Conservation (phyloP, 2,329 filamentous ascomycete species). For the Scytalidium sp. region DNA sequence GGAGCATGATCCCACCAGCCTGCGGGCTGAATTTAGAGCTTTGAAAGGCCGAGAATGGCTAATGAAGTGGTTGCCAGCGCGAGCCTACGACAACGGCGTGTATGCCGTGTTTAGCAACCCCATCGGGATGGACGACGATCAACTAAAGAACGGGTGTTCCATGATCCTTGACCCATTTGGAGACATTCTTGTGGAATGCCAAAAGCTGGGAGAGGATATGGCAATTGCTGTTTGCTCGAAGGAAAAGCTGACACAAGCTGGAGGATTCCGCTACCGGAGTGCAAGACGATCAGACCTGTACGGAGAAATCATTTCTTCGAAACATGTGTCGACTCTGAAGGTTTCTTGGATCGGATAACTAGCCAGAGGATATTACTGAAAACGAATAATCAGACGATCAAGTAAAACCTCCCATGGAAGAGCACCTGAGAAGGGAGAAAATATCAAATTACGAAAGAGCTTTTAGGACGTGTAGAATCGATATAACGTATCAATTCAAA, state of each 20-base stretch:
- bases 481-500: too few relatives aligned
- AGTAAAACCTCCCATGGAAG: too few relatives aligned
- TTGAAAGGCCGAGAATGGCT: constrained; percentile 13
- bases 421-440: too few relatives aligned
- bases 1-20: constrained; percentile 6
- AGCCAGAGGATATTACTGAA: too few relatives aligned
- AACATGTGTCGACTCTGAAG: constrained; percentile 4
- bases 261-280: constrained; percentile 7
- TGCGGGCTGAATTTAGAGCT: constrained; percentile 11
- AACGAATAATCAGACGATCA: too few relatives aligned
- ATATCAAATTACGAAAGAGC: too few relatives aligned
- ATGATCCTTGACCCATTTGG: constrained; percentile 14
- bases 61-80: constrained; percentile 16
- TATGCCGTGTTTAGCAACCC: constrained; percentile 15
- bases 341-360: constrained; percentile 14
- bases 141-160: constrained; percentile 13
- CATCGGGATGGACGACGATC: constrained; percentile 12
- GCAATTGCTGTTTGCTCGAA: constrained; percentile 5
- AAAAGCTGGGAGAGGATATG: constrained; percentile 9
- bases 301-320: constrained; percentile 7
- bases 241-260: constrained; percentile 7
- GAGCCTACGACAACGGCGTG: constrained; percentile 14
- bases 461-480: too few relatives aligned
- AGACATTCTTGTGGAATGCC: constrained; percentile 10
- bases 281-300: constrained; percentile 12